Evolutionary conservation across 495 filamentous ascomycete species (phyloP), one percentile per base, ranked within the genome.

Genomic region (Annulohypoxylon moriforme): DNA sequence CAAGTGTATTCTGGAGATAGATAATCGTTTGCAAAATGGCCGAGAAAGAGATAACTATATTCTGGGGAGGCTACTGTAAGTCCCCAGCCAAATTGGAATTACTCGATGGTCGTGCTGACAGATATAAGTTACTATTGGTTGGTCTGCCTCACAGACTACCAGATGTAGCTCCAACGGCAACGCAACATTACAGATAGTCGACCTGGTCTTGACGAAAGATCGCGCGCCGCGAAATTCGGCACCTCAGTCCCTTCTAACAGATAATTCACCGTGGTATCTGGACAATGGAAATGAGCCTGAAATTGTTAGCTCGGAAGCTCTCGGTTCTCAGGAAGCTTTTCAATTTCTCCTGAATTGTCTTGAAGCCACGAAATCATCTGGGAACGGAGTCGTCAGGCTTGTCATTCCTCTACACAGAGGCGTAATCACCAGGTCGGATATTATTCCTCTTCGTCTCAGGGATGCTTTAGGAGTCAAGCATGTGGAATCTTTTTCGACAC

Each of bases 371-470:
- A 4, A 60, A 27, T 42, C 27, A 6, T 60, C 62, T 4, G 42
- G 34, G 22, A 31, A 49, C 14, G 66, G 68, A 38, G 20, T 67
- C 44, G 69, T 47, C 2, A 73, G 75, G 40, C 64, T 76, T 24
- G 46, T 77, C 3, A 59, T 72, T 27, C 75, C 75, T 33, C 25
- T 71, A 5, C 57, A 58, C 4, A 38, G 9, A 40, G 75, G 73
- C 9, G 67, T 65, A 14, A 67, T 76, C 27, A 25, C 59, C 36
- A 63, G 60, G 18, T 77, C 75, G 25, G 73, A 77, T 50, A 75
- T 77, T 49, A 36, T 77, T 20, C 66, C 75, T 33, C 65, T 66
- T 46, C 75, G 75, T 33, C 70, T 77, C 9, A 67, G 44, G 10
- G 67, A 71, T 27, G 61, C 73, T 27, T 46, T 44, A 22, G 71